phyloP scores from a whole-genome alignment of 768 basidiomycete genomes.

The Tricholoma matsutake region DNA sequence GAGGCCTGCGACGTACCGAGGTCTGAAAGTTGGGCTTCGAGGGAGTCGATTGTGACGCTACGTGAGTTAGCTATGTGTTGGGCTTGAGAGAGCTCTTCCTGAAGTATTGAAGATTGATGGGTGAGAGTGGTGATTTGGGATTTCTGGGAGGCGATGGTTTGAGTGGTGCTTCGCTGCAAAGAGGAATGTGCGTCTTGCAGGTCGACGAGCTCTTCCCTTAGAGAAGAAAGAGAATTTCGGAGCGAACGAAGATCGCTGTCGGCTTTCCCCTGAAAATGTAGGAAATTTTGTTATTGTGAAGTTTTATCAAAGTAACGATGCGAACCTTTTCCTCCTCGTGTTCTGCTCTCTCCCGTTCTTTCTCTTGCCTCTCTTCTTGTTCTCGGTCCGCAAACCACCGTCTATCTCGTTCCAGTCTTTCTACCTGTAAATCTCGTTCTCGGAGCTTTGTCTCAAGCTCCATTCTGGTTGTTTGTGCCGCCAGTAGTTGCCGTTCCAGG shows the following conservation, averaged over 20 bases:
- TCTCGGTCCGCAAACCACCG: constrained; percentile 69
- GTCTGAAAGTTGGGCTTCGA: constrained; percentile 50
- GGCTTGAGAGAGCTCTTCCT: constrained; percentile 44
- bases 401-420: constrained; percentile 67
- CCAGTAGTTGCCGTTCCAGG: constrained; percentile 65
- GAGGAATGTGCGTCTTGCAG: constrained; percentile 53
- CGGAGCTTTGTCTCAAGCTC: constrained; percentile 68
- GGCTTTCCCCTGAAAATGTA: constrained; percentile 37
- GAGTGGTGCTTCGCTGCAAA: constrained; percentile 45
- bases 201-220: constrained; percentile 60
- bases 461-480: constrained; percentile 56
- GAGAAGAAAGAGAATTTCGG: constrained; percentile 42
- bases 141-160: constrained; percentile 48
- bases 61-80: constrained; percentile 41
- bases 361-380: constrained; percentile 64
- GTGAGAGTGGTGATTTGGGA: constrained; percentile 48
- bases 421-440: constrained; percentile 60
- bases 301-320: not conserved
- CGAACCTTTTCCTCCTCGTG: constrained; percentile 60
- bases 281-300: not conserved
- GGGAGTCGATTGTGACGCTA: constrained; percentile 33
- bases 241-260: constrained; percentile 53
- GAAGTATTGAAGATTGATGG: constrained; percentile 43
- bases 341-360: constrained; percentile 51
- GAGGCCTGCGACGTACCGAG: constrained; percentile 34